phyloP scores from a whole-genome alignment of 2,329 filamentous ascomycete genomes.

The Simplicillium aogashimaense region DNA sequence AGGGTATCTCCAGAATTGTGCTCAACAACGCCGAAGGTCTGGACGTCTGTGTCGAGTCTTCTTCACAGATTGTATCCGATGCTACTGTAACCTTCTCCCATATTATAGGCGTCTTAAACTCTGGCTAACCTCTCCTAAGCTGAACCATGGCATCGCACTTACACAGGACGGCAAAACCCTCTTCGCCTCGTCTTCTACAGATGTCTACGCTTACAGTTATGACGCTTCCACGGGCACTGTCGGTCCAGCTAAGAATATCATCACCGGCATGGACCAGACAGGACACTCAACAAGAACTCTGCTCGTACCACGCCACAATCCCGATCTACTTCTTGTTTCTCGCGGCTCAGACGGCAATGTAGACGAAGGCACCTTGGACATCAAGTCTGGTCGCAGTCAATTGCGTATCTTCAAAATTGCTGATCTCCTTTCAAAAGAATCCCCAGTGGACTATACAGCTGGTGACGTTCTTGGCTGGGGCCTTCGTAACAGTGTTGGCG shows the following conservation, averaged over 20 bases:
- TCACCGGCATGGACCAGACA: conserved; percentile 45
- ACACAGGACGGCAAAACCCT: conserved; percentile 34
- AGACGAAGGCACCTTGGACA: conserved; percentile 35
- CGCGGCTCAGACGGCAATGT: conserved; percentile 51
- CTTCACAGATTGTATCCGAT: conserved; percentile 15
- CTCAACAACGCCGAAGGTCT: conserved; percentile 18
- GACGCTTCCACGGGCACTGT: conserved; percentile 37
- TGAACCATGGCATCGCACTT: conserved; percentile 40
- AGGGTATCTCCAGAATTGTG: conserved; percentile 21
- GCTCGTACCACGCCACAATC: conserved; percentile 39
- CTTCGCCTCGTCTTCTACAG: conserved; percentile 38
- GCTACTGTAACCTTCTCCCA: conserved; percentile 11
- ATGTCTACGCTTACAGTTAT: conserved; percentile 52
- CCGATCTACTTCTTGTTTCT: conserved; percentile 49
- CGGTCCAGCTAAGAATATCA: conserved; percentile 31
- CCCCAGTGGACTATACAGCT: conserved; percentile 27
- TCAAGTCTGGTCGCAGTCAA: conserved; percentile 45
- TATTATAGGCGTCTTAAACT: not conserved
- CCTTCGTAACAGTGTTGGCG: conserved; percentile 58
- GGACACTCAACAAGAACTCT: conserved; percentile 56
- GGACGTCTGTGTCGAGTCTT: conserved; percentile 18
- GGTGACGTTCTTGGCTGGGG: conserved; percentile 49
- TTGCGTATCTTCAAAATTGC: conserved; percentile 39
- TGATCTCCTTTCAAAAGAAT: conserved; percentile 14
- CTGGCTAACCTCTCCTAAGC: conserved; percentile 14